Conservation (phyloP, 2,329 filamentous ascomycete genomes). For the Fusarium setosum region DNA sequence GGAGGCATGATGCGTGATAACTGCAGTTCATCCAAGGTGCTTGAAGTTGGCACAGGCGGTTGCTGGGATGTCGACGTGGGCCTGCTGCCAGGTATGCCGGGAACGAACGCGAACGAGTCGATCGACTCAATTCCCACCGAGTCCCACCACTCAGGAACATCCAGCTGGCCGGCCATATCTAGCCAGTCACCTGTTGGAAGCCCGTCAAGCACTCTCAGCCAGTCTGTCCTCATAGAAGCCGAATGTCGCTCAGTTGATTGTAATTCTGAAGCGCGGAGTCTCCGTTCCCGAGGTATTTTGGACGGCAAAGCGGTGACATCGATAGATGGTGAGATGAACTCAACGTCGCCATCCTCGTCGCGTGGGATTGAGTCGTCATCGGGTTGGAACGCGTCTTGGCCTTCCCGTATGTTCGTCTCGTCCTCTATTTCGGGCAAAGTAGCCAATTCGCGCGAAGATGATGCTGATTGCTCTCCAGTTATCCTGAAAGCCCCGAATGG, state of each 20-base stretch:
- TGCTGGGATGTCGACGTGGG: not conserved
- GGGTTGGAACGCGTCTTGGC: not conserved
- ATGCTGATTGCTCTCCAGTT: not conserved
- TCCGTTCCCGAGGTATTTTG: not conserved
- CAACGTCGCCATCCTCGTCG: not conserved
- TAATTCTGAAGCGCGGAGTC: too few species aligned
- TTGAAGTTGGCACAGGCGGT: not conserved
- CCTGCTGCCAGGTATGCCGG: not conserved
- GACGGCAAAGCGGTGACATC: not conserved
- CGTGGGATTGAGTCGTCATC: not conserved
- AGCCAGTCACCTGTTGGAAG: not conserved
- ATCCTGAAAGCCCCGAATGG: conserved; percentile 29
- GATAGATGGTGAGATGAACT: not conserved
- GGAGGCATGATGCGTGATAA: not conserved
- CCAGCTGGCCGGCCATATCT: not conserved
- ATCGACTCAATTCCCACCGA: not conserved
- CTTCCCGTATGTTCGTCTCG: fast-evolving
- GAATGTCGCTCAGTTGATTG: not conserved
- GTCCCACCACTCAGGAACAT: conserved; percentile 22
- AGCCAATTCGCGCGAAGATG: not conserved
- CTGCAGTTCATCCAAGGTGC: not conserved
- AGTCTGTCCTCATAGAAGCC: not conserved
- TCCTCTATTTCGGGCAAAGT: fast-evolving
- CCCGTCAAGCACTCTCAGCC: not conserved
- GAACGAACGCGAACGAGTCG: not conserved